Base-by-base conservation (phyloP, 306 rosid genomes). In the Senna siamea region DNA sequence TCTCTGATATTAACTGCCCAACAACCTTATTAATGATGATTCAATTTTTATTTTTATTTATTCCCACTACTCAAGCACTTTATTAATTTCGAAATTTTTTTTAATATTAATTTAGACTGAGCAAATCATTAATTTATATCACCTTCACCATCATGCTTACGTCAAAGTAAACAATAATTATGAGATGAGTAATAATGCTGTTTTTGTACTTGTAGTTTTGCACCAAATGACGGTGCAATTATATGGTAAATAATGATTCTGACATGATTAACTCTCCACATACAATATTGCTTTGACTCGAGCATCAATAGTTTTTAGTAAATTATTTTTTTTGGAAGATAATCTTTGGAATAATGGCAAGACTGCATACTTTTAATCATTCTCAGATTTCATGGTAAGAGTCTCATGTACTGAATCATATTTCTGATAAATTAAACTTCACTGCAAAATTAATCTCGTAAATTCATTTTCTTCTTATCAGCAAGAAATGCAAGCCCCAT, bases 1-100 rank as follows among this genome's bases (percentile, higher is more conserved):
- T 7, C 32, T 10, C 65, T 61, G 80, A 81, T 72, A 71, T 57
- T 58, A 81, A 79, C 82, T 72, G 53, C 74, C 54, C 58, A 81
- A 43, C 86, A 34, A 78, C 85, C 60, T 66, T 50, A 18, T 38
- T 40, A 19, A 66, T 28, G 26, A 68, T 60, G 9, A 38, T 53
- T 38, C 51, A 22, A 7, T 26, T 30, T 48, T 30, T 18, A 68
- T 5, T 47, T 28, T 28, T 5, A 19, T 6, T 41, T 22, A 4
- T 18, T 32, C 18, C 22, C 30, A 9, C 15, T n/a, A 9, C 37
- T 44, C 9, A 8, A 72, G 2, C 32, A 28, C 14, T 47, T 41
- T 41, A 12, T 1, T 18, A 34, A 13, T 37, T 62, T 62, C 37
- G 0, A 26, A 26, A 26, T 26, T 26, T 14, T 11, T 10, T 26